Base-by-base conservation (phyloP, 2,329 filamentous ascomycete genomes). In the Fusarium odoratissimum region DNA sequence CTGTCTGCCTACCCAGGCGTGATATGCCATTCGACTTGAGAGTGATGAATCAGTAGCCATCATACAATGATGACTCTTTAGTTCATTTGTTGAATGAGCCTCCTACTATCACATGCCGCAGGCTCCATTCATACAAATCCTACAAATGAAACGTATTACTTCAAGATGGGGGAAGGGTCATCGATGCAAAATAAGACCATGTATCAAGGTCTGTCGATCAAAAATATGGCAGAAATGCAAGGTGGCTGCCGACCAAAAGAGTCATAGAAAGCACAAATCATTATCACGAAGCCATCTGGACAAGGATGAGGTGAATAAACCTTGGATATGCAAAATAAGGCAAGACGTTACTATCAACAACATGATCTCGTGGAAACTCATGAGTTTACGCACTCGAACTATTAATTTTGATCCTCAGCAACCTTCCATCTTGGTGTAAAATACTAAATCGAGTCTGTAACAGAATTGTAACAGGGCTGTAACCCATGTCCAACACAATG, bases 291-390 rank as follows among this genome's bases (percentile, higher is more conserved):
- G 28, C 17, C 28, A 25, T 14, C 17, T 25, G 30, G 17, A 33
- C n/a, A 45, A 41, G 28, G 38, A 38, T 25, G 17, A 51, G 48
- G 30, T n/a, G 30, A 45, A 19, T 41, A 25, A 56, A 25, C 30
- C 31, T 51, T 51, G 31, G 31, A 38, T 51, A 31, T 61, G 45
- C 58, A 25, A 64, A 54, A 48, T n/a, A 45, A 67, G 38, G 46
- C 41, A 60, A 67, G 61, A 58, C 60, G 44, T 73, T 49, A 71
- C 62, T 71, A 67, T 73, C 66, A 35, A 63, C 61, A 57, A 54
- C 45, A 73, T 67, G 38, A 60, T 60, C 49, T 71, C 54, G 49
- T 57, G 33, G 46, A 55, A 67, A 64, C 61, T 66, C 40, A 17
- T 60, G 14, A 28, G 45, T 57, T 57, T 61, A 66, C 51, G 19